Conservation (phyloP, 345 rosid species). For the Mangifera indica region DNA sequence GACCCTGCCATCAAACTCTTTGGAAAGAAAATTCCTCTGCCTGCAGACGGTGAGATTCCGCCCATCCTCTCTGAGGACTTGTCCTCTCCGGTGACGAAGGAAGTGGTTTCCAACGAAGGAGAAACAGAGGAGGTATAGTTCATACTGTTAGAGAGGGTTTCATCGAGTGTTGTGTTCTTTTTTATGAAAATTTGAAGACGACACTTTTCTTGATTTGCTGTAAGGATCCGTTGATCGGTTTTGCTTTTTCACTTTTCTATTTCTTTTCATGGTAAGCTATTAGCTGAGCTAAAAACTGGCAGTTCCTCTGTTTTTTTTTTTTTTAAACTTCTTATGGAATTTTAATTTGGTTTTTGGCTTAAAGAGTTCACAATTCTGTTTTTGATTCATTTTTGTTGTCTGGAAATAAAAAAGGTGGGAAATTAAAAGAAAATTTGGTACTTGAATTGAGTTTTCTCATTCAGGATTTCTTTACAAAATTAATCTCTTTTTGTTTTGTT, state of each 20-base stretch:
- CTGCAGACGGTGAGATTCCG: conserved; percentile 28
- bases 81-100: conserved; percentile 3
- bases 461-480: too few relatives aligned
- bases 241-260: conserved; percentile 9
- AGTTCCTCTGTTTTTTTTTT: conserved; percentile 7
- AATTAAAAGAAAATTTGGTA: not conserved
- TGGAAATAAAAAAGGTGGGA: conserved; percentile 5
- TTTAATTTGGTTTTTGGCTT: not conserved
- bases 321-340: not conserved
- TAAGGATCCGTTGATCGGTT: conserved; percentile 25
- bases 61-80: conserved; percentile 16
- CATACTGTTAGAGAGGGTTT: not conserved
- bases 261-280: not conserved
- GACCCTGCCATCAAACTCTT: conserved; percentile 79
- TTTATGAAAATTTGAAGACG: conserved; percentile 17
- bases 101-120: not conserved
- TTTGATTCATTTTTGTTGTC: conserved; percentile 17
- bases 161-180: not conserved
- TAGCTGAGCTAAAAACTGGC: not conserved
- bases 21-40: conserved; percentile 64
- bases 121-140: conserved; percentile 52
- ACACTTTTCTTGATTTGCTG: conserved; percentile 21
- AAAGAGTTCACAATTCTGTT: conserved; percentile 9
- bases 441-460: not conserved
- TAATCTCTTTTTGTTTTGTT: not conserved